phyloP scores from a whole-genome alignment of 257 asterid species.

The Nicotiana attenuata region DNA sequence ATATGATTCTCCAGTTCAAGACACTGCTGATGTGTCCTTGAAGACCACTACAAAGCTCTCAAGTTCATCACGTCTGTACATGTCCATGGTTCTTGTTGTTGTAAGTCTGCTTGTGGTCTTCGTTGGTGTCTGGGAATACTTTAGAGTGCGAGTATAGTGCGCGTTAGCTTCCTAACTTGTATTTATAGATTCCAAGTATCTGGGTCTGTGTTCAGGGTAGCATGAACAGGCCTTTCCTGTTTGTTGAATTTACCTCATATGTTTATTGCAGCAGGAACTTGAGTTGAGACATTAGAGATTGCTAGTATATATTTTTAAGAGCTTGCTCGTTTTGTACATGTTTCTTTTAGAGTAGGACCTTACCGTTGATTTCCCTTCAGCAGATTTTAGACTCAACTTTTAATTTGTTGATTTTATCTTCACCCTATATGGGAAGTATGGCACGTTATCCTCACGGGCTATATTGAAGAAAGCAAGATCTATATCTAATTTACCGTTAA shows the following conservation, averaged over 20 bases:
- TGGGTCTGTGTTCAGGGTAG: background rate
- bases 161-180: background rate
- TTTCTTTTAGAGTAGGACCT: background rate
- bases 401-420: background rate
- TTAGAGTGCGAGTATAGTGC: background rate
- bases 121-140: slow-evolving; percentile 33
- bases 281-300: slow-evolving; percentile 4
- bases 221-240: background rate
- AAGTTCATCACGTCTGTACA: slow-evolving; percentile 18
- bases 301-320: slow-evolving; percentile 3
- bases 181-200: background rate
- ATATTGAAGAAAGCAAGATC: background rate
- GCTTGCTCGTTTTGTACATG: slow-evolving; percentile 1
- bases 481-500: background rate
- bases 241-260: background rate
- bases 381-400: background rate
- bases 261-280: slow-evolving; percentile 5
- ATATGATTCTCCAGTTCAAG: slow-evolving; percentile 12
- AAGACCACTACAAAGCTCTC: slow-evolving; percentile 8
- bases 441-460: too few relatives aligned
- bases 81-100: slow-evolving; percentile 43
- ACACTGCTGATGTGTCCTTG: slow-evolving; percentile 9
- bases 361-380: background rate
- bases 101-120: slow-evolving; percentile 34
- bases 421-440: background rate